phyloP scores from a whole-genome alignment of 768 basidiomycete species.

The Mycena rebaudengoi region DNA sequence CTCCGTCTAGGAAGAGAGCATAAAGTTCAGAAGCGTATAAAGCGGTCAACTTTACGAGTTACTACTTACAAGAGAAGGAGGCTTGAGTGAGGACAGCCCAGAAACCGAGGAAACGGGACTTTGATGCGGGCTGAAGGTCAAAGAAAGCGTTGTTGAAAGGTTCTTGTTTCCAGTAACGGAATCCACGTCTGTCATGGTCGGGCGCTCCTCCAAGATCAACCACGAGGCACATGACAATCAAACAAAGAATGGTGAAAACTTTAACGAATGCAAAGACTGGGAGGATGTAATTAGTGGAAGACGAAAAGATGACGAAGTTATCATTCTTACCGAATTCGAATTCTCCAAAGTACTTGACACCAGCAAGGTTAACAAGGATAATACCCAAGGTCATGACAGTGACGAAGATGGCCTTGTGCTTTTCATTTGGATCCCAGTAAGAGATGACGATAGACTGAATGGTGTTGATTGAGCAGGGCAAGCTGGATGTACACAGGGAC shows the following conservation, averaged over 20 bases:
- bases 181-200: conserved; percentile 45
- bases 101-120: conserved; percentile 43
- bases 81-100: conserved; percentile 40
- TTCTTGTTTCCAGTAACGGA: conserved; percentile 48
- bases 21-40: background rate
- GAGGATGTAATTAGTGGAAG: conserved; percentile 46
- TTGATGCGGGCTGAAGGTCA: conserved; percentile 28
- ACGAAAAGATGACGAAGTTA: background rate
- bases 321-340: conserved; percentile 30
- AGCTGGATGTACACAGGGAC: background rate
- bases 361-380: conserved; percentile 37
- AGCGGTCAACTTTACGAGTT: no score
- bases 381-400: conserved; percentile 39
- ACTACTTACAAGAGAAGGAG: conserved; percentile 41
- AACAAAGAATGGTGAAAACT: conserved; percentile 49
- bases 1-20: conserved; percentile 41
- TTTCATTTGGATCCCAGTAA: conserved; percentile 45
- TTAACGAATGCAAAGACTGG: conserved; percentile 56
- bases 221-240: conserved; percentile 56
- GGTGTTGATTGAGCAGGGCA: conserved; percentile 12
- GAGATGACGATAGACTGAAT: conserved; percentile 42
- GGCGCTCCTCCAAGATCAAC: conserved; percentile 61
- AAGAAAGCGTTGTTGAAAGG: conserved; percentile 34
- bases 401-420: conserved; percentile 42
- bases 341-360: conserved; percentile 33